A percentile compares a stretch with the other conserved stretches of the same genome.
These are phyloP conservation scores for Candida dajiaensis DNA, from an alignment of 805 yeast species.

Conservation along the genomic window DNA sequence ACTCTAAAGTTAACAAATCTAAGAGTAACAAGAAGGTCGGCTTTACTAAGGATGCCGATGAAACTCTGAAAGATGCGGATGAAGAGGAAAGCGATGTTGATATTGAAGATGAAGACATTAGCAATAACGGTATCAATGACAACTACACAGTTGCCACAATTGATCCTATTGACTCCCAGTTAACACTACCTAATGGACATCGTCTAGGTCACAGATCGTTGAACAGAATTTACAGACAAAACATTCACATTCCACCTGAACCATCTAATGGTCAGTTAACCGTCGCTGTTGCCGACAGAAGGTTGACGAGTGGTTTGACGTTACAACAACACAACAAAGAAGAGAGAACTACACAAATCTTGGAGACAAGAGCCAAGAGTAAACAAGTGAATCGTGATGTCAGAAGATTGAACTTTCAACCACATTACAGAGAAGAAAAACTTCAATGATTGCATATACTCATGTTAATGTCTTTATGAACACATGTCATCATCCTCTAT, in stretches of 20 bases:
- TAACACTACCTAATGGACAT: slow-evolving; percentile 71
- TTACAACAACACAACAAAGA: slow-evolving; percentile 52
- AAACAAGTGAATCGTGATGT: slow-evolving; percentile 44
- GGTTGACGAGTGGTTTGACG: slow-evolving; percentile 50
- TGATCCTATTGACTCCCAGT: slow-evolving; percentile 55
- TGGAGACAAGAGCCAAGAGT: slow-evolving; percentile 40
- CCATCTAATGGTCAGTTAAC: slow-evolving; percentile 65
- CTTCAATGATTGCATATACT: slow-evolving; percentile 22
- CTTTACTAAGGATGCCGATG: slow-evolving; percentile 28
- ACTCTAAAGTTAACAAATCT: slow-evolving; percentile 32
- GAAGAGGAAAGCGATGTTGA: slow-evolving; percentile 16
- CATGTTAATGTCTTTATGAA: background rate
- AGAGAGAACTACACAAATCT: slow-evolving; percentile 37
- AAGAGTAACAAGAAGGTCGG: slow-evolving; percentile 25
- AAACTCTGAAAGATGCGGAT: slow-evolving; percentile 27
- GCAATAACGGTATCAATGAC: slow-evolving; percentile 25
- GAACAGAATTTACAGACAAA: slow-evolving; percentile 67
- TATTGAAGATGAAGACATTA: slow-evolving; percentile 21
- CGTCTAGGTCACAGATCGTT: slow-evolving; percentile 79
- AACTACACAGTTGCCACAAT: slow-evolving; percentile 33
- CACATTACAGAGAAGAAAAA: slow-evolving; percentile 75
- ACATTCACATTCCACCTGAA: slow-evolving; percentile 37
- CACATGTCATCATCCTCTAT: slow-evolving; percentile 1
- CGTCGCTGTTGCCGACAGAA: slow-evolving; percentile 68
- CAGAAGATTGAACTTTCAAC: slow-evolving; percentile 74